Evolutionary conservation across 2,329 filamentous ascomycete genomes (phyloP).

Genomic region (Epichloe sp.): DNA sequence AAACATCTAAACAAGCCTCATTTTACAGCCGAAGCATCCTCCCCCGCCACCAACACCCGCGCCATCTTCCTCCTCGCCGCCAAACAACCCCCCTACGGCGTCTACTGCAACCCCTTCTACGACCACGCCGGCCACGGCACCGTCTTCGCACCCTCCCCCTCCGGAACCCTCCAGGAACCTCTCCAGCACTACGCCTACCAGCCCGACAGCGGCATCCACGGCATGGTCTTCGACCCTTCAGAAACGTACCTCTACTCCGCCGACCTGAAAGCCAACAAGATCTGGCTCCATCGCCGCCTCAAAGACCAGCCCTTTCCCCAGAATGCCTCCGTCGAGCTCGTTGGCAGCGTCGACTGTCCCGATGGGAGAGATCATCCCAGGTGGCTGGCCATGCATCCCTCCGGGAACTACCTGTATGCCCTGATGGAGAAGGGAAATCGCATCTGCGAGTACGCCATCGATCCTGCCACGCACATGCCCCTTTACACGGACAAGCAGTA

Average conservation of each 20-base stretch:
- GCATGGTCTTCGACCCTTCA: slow-evolving; percentile 66
- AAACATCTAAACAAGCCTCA: too few relatives aligned
- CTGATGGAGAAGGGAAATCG: slow-evolving; percentile 86
- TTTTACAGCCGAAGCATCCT: slow-evolving; percentile 50
- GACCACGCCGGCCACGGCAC: slow-evolving; percentile 71
- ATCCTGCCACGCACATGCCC: slow-evolving; percentile 58
- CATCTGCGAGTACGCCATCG: slow-evolving; percentile 69
- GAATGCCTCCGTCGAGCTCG: slow-evolving; percentile 50
- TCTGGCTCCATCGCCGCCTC: slow-evolving; percentile 74
- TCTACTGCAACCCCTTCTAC: slow-evolving; percentile 89
- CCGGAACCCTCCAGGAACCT: slow-evolving; percentile 47
- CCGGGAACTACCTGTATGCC: slow-evolving; percentile 67
- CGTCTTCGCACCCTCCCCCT: slow-evolving; percentile 50
- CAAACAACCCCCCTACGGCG: slow-evolving; percentile 61
- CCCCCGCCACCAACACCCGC: slow-evolving; percentile 64
- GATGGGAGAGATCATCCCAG: slow-evolving; percentile 63
- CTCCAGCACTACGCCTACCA: slow-evolving; percentile 64
- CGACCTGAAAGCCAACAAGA: slow-evolving; percentile 63
- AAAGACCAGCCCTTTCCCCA: slow-evolving; percentile 14
- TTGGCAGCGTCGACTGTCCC: slow-evolving; percentile 62
- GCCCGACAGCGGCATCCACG: slow-evolving; percentile 59
- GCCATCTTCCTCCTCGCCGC: slow-evolving; percentile 82
- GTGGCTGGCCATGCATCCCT: slow-evolving; percentile 76
- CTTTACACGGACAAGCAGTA: slow-evolving; percentile 66
- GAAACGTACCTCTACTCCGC: slow-evolving; percentile 70